These are phyloP conservation scores for Allantophomopsis cytisporea DNA, from an alignment of 2,329 filamentous ascomycete genomes.

Conservation along the genomic window DNA sequence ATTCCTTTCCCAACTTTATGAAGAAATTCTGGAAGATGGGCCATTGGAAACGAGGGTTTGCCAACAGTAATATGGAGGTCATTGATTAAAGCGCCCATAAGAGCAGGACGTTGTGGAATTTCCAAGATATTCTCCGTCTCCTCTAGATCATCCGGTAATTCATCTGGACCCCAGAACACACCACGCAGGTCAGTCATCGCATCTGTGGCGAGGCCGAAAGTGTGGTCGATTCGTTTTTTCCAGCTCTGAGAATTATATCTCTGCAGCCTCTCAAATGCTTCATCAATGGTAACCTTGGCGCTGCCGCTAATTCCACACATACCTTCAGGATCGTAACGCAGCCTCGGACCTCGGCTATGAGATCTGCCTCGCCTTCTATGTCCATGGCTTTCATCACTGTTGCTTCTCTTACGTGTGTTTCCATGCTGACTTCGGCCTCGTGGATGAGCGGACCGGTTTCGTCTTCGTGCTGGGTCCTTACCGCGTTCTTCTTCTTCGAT, in stretches of 20 bases:
- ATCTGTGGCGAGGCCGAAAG: constrained; percentile 53
- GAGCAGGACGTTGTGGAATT: constrained; percentile 69
- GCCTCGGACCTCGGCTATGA: constrained; percentile 25
- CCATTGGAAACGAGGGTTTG: constrained; percentile 81
- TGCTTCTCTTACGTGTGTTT: constrained; percentile 10
- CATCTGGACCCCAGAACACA: constrained; percentile 71
- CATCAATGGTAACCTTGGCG: constrained; percentile 59
- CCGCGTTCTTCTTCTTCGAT: constrained; percentile 58
- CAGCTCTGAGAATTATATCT: constrained; percentile 79
- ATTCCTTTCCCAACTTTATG: constrained; percentile 93
- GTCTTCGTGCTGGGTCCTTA: constrained; percentile 35
- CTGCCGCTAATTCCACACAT: constrained; percentile 58
- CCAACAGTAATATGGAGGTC: constrained; percentile 79
- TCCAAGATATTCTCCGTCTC: constrained; percentile 77
- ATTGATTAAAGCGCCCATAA: constrained; percentile 69
- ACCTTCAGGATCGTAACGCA: constrained; percentile 70
- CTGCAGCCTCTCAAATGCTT: constrained; percentile 64
- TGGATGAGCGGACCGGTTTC: constrained; percentile 33
- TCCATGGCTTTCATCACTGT: constrained; percentile 16
- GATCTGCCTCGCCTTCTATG: constrained; percentile 16
- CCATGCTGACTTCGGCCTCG: constrained; percentile 15
- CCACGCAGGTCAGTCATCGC: constrained; percentile 69
- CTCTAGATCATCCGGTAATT: constrained; percentile 67
- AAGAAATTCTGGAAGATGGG: constrained; percentile 71
- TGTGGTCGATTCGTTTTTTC: constrained; percentile 79